A percentile compares a stretch with the other conserved stretches of the same genome.
Conservation (phyloP, 1,284 basidiomycete species). For the Papiliotrema flavescens region DNA sequence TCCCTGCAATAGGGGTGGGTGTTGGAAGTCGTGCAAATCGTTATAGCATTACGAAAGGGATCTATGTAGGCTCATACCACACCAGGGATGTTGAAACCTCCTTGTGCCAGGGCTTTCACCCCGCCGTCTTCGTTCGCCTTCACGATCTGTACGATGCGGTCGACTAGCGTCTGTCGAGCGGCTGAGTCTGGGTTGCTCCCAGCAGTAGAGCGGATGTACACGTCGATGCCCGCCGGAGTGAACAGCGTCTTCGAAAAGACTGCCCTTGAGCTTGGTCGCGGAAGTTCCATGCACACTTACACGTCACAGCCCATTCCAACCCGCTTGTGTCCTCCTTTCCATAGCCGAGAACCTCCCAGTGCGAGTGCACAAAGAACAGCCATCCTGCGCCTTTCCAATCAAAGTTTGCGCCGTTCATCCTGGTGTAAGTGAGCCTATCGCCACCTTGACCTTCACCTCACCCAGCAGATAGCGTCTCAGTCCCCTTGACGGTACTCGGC, state of each 20-base stretch:
- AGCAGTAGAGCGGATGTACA: slow-evolving; percentile 47
- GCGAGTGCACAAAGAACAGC: slow-evolving; percentile 51
- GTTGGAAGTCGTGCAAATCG: background rate
- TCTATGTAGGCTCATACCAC: slow-evolving; percentile 11
- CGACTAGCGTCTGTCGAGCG: slow-evolving; percentile 13
- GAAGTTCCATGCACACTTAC: slow-evolving; percentile 20
- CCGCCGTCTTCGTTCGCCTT: slow-evolving; percentile 12
- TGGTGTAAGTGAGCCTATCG: background rate
- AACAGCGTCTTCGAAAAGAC: slow-evolving; percentile 56
- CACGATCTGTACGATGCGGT: slow-evolving; percentile 19
- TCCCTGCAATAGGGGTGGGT: background rate
- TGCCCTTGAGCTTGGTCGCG: slow-evolving; percentile 3
- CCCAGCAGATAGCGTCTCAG: slow-evolving; percentile 41
- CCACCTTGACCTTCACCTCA: slow-evolving; percentile 9
- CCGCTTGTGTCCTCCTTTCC: slow-evolving; percentile 39
- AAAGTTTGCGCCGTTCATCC: slow-evolving; percentile 47
- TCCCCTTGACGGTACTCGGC: slow-evolving; percentile 47
- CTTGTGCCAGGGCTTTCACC: slow-evolving; percentile 18
- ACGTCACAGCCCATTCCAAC: slow-evolving; percentile 54
- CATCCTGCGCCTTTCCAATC: slow-evolving; percentile 54
- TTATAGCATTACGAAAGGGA: background rate
- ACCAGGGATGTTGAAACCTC: slow-evolving; percentile 33
- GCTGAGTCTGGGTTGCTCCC: slow-evolving; percentile 1
- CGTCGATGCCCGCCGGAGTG: slow-evolving; percentile 55
- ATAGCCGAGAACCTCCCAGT: slow-evolving; percentile 55